Evolutionary conservation across 441 rosid species (phyloP), one percentile per base, ranked within the genome.

Genomic region (Jatropha multifida): DNA sequence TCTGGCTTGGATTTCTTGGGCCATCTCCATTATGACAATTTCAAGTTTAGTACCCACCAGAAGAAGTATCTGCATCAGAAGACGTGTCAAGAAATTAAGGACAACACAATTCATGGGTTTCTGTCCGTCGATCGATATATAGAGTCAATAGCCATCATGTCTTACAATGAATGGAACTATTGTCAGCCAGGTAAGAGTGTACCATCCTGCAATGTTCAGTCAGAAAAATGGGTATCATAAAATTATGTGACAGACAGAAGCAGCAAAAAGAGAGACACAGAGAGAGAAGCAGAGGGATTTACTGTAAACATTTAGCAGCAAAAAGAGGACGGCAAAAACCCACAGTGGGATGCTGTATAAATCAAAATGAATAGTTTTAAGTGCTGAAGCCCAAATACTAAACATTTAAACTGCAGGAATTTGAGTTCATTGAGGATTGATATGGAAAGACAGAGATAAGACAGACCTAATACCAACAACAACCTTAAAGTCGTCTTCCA

Each of bases 401-500:
- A 67, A 54, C 26, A 56, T n/a, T 20, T 56, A 8, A 56, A 9
- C 26, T 56, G 61, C 26, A 7, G 27, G 5, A 20, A 7, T 8
- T 56, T 32, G 7, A 68, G 42, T 51, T 46, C 17, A 27, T 18
- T 55, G 11, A 42, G 17, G 37, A 68, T 13, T 5, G 1, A 41
- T 15, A 12, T 49, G 62, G 20, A 9, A 42, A 3, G 63, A 26
- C 6, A 15, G 59, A 27, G 74, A 11, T 15, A 51, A 41, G 58
- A 60, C 60, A 37, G 23, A 87, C 90, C 94, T 88, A 42, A 87
- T 83, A 41, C 94, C 91, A 4, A 88, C 94, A 10, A 88, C 94
- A 67, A 85, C 90, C 76, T 88, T 90, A 68, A 90, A 88, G 74
- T 88, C 91, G 63, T 88, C 94, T 83, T 90, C 92, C 89, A 87